Conservation (phyloP, 1,284 basidiomycete species). For the Malassezia furfur region DNA sequence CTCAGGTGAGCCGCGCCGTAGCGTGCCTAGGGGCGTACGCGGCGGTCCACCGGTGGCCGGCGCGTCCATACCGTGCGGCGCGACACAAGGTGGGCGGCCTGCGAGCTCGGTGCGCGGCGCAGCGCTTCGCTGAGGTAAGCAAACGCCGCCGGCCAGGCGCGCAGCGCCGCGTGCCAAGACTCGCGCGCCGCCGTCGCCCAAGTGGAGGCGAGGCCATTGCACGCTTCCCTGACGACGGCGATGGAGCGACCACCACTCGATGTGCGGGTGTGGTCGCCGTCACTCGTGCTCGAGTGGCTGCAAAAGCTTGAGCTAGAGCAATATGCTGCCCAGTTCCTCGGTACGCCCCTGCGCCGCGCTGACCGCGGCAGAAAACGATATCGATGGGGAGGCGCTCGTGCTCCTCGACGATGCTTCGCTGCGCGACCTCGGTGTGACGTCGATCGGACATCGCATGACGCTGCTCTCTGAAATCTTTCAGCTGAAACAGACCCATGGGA, state of each 20-base stretch:
- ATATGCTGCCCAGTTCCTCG: slow-evolving; percentile 23
- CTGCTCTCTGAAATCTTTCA: slow-evolving; percentile 37
- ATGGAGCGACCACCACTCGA: slow-evolving; percentile 21
- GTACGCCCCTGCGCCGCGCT: slow-evolving; percentile 8
- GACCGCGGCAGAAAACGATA: slow-evolving; percentile 25
- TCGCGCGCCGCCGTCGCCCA: no score
- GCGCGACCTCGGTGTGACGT: slow-evolving; percentile 37
- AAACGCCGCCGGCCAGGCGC: no score
- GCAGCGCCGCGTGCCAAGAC: no score
- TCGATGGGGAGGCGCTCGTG: slow-evolving; percentile 43
- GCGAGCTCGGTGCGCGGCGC: neutral
- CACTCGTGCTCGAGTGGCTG: slow-evolving; percentile 35
- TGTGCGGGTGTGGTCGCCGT: slow-evolving; percentile 33
- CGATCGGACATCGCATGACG: slow-evolving; percentile 39
- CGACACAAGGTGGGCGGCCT: neutral
- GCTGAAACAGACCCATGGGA: slow-evolving; percentile 34
- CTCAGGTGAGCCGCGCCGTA: neutral
- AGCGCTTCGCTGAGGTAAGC: neutral
- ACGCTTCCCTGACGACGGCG: no score
- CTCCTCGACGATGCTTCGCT: slow-evolving; percentile 42
- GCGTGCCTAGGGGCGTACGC: neutral
- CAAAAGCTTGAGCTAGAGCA: slow-evolving; percentile 24
- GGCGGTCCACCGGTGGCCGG: neutral
- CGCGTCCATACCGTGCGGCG: neutral
- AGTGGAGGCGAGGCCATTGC: no score